Evolutionary conservation across 139 green algal species (phyloP), one percentile per base, ranked within the genome.

Genomic region (Edaphochlamys debaryana): DNA sequence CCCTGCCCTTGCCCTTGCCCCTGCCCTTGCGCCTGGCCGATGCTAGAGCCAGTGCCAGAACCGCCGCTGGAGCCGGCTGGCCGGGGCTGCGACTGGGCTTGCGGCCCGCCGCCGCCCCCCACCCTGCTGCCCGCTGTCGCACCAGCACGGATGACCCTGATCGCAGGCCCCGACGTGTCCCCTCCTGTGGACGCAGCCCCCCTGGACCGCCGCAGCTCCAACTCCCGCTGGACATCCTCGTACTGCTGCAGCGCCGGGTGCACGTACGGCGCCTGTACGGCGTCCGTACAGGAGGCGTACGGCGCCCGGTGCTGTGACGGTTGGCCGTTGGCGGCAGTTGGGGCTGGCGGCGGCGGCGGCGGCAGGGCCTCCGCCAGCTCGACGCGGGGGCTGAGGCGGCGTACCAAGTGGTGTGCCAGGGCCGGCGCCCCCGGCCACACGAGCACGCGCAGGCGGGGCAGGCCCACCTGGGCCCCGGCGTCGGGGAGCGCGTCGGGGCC

Each of bases 381-480:
- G 7, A 82, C 76, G 13, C 63, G 41, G 0, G 62, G 76, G 63
- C 66, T 82, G 42, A 74, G 32, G 37, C 32, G 22, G 17, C n/a
- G 62, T 3, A 82, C 25, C 13, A 52, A 38, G 63, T 82, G 63
- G 7, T 4, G 23, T 8, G 48, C 76, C 13, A 66, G 42, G 8
- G 41, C 32, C 41, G 76, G 63, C 32, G 76, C 36, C 32, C n/a
- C 30, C 25, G 62, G 76, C 76, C 76, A 82, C 76, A 82, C 76
- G 32, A 82, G 45, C n/a, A 73, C 4, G 41, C 36, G 40, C 56
- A 82, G 76, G 7, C 76, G 76, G 41, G 73, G 76, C 76, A 82
- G 76, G 32, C 76, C 76, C n/a, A 42, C 40, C 7, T 19, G 76
- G 4, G 60, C 41, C 2, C 76, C 76, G 4, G 23, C 22, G n/a